Evolutionary conservation across 345 rosid genomes (phyloP).

Genomic region (Luvunga scandens): DNA sequence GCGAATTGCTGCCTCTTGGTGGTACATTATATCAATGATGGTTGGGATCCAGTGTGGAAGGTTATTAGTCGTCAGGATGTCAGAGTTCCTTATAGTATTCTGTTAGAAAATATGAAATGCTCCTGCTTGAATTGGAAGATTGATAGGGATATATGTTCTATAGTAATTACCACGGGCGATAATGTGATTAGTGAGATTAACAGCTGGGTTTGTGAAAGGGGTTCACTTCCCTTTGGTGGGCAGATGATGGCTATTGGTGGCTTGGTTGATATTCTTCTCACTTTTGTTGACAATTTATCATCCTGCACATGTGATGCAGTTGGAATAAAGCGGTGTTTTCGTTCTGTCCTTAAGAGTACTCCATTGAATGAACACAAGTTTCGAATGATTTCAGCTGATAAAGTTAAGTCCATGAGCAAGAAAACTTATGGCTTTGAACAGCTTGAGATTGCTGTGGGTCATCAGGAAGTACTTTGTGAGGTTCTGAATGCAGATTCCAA

Average conservation of each 20-base stretch:
- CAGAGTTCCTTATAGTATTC: no score
- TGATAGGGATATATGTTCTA: no score
- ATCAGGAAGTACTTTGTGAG: background rate
- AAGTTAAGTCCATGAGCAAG: background rate
- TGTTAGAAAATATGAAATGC: no score
- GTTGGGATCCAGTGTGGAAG: no score
- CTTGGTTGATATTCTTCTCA: background rate
- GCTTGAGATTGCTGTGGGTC: background rate
- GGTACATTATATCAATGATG: no score
- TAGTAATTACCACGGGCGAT: no score
- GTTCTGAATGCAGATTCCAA: background rate
- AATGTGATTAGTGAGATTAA: no score
- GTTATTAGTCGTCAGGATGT: no score
- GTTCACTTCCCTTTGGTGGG: background rate
- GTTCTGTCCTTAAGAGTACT: background rate
- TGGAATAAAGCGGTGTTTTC: background rate
- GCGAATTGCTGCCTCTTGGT: no score
- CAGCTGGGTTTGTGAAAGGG: background rate
- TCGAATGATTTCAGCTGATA: background rate
- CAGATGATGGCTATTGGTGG: background rate
- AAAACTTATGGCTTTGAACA: background rate
- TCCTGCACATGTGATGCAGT: no score
- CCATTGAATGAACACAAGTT: background rate
- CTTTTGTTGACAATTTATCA: background rate
- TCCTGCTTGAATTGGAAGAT: no score